phyloP scores from a whole-genome alignment of 768 basidiomycete genomes.

The Leccinum arenicola region DNA sequence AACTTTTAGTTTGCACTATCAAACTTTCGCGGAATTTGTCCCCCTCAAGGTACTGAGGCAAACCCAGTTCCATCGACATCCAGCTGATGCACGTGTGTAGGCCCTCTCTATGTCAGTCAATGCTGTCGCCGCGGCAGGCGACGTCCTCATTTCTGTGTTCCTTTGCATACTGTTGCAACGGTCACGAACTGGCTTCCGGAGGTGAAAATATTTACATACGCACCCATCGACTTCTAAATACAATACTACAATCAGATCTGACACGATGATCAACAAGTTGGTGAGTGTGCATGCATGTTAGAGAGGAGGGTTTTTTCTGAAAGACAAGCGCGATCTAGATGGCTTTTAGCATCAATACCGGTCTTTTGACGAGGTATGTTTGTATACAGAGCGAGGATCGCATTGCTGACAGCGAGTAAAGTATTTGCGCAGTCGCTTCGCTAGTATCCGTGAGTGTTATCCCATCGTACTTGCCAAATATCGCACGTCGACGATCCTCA shows the following conservation, averaged over 20 bases:
- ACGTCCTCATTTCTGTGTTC: background rate
- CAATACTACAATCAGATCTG: slow-evolving; percentile 31
- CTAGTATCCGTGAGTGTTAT: background rate
- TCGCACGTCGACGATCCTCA: background rate
- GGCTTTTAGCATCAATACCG: slow-evolving; percentile 50
- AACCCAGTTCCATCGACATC: too few relatives aligned
- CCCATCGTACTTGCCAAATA: background rate
- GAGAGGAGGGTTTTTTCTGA: background rate
- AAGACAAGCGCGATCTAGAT: slow-evolving; percentile 31
- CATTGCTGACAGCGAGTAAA: background rate
- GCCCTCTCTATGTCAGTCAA: background rate
- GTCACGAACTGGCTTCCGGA: slow-evolving; percentile 53
- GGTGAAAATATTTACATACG: slow-evolving; percentile 18
- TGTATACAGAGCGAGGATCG: background rate
- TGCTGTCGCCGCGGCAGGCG: background rate
- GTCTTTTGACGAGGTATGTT: slow-evolving; percentile 16
- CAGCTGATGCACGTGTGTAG: background rate
- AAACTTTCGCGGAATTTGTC: slow-evolving; percentile 47
- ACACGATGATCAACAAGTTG: slow-evolving; percentile 53
- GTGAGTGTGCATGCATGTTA: slow-evolving; percentile 7
- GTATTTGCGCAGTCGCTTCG: background rate
- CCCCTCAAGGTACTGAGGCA: slow-evolving; percentile 40
- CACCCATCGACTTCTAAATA: background rate
- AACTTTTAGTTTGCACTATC: slow-evolving; percentile 34
- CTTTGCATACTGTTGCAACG: slow-evolving; percentile 38